phyloP scores from a whole-genome alignment of 257 asterid species.

The Solanum chiquidenum region DNA sequence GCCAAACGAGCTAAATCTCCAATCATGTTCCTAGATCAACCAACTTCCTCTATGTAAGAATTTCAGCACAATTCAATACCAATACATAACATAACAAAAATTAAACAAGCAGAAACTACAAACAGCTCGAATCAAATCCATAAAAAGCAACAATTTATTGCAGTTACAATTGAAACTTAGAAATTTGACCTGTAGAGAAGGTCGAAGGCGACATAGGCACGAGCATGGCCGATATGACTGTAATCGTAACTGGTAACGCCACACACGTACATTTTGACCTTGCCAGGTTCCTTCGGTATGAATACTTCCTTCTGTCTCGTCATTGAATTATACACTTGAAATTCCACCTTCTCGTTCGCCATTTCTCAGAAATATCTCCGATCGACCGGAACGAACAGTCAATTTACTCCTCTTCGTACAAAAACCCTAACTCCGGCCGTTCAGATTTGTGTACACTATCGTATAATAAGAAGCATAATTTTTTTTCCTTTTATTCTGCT shows the following conservation, averaged over 20 bases:
- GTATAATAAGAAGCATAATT: neutral
- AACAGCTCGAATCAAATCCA: neutral
- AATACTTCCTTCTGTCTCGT: slow-evolving; percentile 65
- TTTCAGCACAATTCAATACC: neutral
- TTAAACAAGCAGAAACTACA: neutral
- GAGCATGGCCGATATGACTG: slow-evolving; percentile 93
- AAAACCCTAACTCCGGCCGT: neutral
- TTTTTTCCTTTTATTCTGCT: neutral
- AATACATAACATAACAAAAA: neutral
- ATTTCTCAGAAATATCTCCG: slow-evolving; percentile 7
- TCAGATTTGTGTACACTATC: neutral
- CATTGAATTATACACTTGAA: slow-evolving; percentile 50
- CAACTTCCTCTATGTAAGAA: neutral
- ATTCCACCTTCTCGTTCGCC: slow-evolving; percentile 7
- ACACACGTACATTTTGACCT: slow-evolving; percentile 70
- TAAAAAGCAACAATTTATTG: neutral
- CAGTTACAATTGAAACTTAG: neutral
- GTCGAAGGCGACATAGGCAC: slow-evolving; percentile 80
- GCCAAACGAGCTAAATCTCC: neutral
- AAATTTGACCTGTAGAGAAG: slow-evolving; percentile 54
- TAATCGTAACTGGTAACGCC: slow-evolving; percentile 77
- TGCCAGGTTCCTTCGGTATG: slow-evolving; percentile 46
- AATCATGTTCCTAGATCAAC: neutral
- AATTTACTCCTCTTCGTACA: neutral
- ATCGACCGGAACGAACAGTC: neutral